phyloP scores from a whole-genome alignment of 2,329 filamentous ascomycete species.

The Metarhizium humberi region DNA sequence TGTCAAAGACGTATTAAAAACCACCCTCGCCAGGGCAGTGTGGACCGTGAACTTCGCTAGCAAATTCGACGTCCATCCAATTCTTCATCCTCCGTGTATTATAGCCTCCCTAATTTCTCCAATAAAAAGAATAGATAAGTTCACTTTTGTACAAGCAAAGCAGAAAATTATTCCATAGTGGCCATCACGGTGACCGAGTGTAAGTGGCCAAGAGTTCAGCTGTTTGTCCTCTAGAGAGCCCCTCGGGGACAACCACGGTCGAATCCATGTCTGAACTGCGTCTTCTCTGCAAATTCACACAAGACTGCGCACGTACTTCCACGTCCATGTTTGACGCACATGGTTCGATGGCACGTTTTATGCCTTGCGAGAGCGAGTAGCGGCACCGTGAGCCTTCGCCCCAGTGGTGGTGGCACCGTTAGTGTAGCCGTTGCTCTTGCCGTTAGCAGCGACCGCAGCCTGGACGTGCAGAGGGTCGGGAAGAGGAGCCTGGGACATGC shows the following conservation, averaged over 20 bases:
- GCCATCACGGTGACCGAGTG: neutral
- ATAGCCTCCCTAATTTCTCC: constrained; percentile 1
- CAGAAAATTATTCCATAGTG: neutral
- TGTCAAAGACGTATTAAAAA: constrained; percentile 17
- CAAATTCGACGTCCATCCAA: neutral
- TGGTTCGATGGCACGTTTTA: constrained; percentile 12
- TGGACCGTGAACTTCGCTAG: neutral
- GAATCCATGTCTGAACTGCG: neutral
- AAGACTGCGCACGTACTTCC: neutral
- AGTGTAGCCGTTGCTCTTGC: constrained; percentile 35
- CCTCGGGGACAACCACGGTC: neutral
- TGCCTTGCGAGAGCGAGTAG: constrained; percentile 63
- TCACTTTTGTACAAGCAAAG: constrained; percentile 5
- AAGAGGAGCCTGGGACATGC: constrained; percentile 57
- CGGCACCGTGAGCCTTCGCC: constrained; percentile 48
- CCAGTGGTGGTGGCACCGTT: constrained; percentile 45
- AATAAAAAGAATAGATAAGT: constrained; percentile 1
- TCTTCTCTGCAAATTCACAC: neutral
- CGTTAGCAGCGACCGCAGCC: constrained; percentile 42
- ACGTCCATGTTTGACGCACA: neutral
- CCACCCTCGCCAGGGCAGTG: constrained; percentile 6
- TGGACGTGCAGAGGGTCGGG: constrained; percentile 75
- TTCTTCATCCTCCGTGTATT: neutral
- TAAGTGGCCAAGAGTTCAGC: neutral
- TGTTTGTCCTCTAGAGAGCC: neutral